phyloP scores from a whole-genome alignment of 495 filamentous ascomycete species.

The Neurospora tetrasperma region DNA sequence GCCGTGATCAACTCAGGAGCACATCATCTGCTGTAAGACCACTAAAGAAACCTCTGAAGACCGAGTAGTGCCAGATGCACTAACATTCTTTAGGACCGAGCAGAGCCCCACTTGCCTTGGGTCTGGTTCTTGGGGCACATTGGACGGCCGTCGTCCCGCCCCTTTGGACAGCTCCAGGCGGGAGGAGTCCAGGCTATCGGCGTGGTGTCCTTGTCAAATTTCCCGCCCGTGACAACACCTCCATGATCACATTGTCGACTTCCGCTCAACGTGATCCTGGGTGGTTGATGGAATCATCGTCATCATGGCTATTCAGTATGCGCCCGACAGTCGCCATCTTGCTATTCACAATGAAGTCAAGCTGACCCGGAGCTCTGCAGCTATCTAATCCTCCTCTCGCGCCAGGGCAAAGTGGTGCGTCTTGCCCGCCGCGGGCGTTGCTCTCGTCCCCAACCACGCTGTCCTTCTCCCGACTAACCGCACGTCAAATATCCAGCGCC shows the following conservation, averaged over 20 bases:
- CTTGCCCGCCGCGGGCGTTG: slow-evolving; percentile 32
- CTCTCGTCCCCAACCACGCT: slow-evolving; percentile 19
- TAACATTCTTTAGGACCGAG: background rate
- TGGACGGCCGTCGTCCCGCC: background rate
- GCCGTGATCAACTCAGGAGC: background rate
- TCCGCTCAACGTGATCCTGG: background rate
- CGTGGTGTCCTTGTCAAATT: background rate
- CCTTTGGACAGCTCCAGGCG: background rate
- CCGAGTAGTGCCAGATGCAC: background rate
- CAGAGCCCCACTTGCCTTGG: background rate
- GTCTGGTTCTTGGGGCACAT: background rate
- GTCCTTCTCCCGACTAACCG: slow-evolving; percentile 24
- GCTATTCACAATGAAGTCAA: background rate
- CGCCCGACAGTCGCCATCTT: background rate
- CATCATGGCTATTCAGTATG: slow-evolving; percentile 42
- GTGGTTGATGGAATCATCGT: slow-evolving; percentile 25
- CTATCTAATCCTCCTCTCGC: slow-evolving; percentile 92
- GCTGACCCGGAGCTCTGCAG: slow-evolving; percentile 36
- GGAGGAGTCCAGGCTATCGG: background rate
- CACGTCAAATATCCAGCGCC: slow-evolving; percentile 50
- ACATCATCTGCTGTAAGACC: background rate
- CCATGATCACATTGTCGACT: background rate
- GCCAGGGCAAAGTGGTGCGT: slow-evolving; percentile 97
- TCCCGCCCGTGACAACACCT: background rate
- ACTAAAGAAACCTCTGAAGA: background rate